phyloP scores from a whole-genome alignment of 2,329 filamentous ascomycete species.

The Thelonectria blattea region DNA sequence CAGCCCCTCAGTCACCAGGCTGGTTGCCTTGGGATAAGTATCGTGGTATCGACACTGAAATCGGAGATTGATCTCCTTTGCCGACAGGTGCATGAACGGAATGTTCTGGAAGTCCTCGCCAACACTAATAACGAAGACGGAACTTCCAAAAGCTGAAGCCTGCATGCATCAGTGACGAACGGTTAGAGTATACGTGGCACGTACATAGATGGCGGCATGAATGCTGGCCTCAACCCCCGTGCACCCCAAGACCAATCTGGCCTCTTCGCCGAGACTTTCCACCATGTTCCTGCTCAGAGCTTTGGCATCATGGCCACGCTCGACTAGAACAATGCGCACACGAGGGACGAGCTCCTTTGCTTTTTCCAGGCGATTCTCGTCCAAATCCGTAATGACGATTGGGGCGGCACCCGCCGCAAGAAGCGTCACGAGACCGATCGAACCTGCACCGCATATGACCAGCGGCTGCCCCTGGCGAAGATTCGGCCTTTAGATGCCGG shows the following conservation, averaged over 20 bases:
- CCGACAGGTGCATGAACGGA: slow-evolving; percentile 47
- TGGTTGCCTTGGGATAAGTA: slow-evolving; percentile 49
- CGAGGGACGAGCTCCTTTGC: slow-evolving; percentile 40
- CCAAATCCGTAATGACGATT: slow-evolving; percentile 51
- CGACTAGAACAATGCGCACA: slow-evolving; percentile 46
- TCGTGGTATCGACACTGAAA: slow-evolving; percentile 49
- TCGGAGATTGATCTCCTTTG: slow-evolving; percentile 44
- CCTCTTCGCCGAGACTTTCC: slow-evolving; percentile 46
- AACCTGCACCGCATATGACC: slow-evolving; percentile 44
- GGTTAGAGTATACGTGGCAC: not conserved
- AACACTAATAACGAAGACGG: slow-evolving; percentile 38
- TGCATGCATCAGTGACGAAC: not conserved
- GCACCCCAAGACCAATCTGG: slow-evolving; percentile 68
- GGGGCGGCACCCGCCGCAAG: slow-evolving; percentile 50
- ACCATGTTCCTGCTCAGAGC: slow-evolving; percentile 34
- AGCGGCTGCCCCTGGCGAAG: slow-evolving; percentile 48
- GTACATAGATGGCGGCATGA: slow-evolving; percentile 3
- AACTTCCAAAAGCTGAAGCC: slow-evolving; percentile 41
- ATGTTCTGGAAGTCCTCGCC: slow-evolving; percentile 39
- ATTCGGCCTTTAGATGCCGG: slow-evolving; percentile 47
- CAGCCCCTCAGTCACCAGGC: slow-evolving; percentile 40
- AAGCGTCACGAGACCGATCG: slow-evolving; percentile 47
- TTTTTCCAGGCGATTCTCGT: slow-evolving; percentile 5
- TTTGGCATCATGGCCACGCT: slow-evolving; percentile 34
- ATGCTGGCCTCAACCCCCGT: slow-evolving; percentile 70